phyloP scores from a whole-genome alignment of 2,329 filamentous ascomycete genomes.

The Teratosphaeria viscida region DNA sequence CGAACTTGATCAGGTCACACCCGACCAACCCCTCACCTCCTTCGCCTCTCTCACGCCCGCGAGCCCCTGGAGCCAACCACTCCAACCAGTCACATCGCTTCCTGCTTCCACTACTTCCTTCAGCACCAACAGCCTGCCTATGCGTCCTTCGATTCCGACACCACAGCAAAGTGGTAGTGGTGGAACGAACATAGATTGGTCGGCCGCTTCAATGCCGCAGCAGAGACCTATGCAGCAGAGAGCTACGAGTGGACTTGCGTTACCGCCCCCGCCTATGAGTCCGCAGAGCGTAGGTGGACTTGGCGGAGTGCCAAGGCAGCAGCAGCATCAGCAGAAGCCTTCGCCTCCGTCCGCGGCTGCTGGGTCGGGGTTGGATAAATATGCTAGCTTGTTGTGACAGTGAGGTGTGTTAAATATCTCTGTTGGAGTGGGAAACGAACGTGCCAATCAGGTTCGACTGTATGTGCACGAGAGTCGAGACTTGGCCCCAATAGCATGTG shows the following conservation, averaged over 20 bases:
- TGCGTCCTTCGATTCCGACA: conserved; percentile 20
- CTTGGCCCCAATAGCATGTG: not conserved
- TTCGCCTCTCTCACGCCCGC: conserved; percentile 26
- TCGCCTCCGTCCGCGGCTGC: conserved; percentile 4
- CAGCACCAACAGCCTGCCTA: conserved; percentile 8
- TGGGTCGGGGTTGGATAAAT: conserved; percentile 50
- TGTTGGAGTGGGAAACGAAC: not conserved
- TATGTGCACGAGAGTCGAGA: not conserved
- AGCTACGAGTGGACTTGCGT: not conserved
- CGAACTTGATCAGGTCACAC: conserved; percentile 15
- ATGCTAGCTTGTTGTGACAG: conserved; percentile 51
- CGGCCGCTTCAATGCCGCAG: conserved; percentile 24
- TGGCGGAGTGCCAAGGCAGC: not conserved
- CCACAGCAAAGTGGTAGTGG: conserved; percentile 8
- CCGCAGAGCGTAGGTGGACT: not conserved
- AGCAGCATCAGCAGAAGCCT: conserved; percentile 3
- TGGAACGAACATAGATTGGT: conserved; percentile 43
- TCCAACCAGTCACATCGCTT: conserved; percentile 23
- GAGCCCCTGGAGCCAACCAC: conserved; percentile 30
- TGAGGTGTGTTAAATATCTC: not conserved
- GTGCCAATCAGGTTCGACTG: too few species aligned
- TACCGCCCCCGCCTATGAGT: not conserved
- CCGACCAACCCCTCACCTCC: conserved; percentile 23
- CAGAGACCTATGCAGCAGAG: conserved; percentile 1
- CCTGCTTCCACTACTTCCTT: conserved; percentile 9